phyloP scores from a whole-genome alignment of 1,284 basidiomycete genomes.

The Tylopilus microsporus region DNA sequence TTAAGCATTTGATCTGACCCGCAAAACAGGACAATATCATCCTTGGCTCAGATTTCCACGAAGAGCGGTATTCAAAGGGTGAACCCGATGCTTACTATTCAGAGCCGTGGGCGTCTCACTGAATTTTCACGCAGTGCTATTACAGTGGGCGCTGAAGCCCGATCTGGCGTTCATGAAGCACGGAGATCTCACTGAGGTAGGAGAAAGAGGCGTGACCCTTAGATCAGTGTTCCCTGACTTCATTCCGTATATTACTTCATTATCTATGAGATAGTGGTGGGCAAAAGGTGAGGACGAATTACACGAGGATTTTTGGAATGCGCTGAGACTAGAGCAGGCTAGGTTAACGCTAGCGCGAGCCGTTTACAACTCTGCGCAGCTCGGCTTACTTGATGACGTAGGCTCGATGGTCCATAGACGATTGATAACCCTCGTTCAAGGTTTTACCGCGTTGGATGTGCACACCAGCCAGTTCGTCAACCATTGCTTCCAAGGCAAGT shows the following conservation, averaged over 20 bases:
- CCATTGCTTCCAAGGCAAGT: conserved; percentile 47
- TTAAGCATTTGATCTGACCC: neutral
- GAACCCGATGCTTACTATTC: neutral
- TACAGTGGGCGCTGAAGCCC: conserved; percentile 51
- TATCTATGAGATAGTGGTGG: conserved; percentile 1
- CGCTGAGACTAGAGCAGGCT: conserved; percentile 21
- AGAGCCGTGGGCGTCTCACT: neutral
- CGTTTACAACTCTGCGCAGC: conserved; percentile 33
- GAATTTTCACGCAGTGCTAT: conserved; percentile 36
- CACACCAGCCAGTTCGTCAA: conserved; percentile 71
- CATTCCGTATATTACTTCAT: neutral
- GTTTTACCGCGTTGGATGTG: conserved; percentile 36
- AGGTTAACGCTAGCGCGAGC: conserved; percentile 41
- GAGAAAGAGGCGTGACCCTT: no score
- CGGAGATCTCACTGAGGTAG: no score
- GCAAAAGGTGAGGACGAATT: neutral
- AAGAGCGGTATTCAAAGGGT: conserved; percentile 10
- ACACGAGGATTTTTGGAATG: no score
- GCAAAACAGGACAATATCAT: conserved; percentile 9
- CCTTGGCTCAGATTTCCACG: conserved; percentile 5
- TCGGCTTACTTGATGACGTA: conserved; percentile 34
- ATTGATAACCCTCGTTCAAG: conserved; percentile 25
- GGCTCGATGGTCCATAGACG: neutral
- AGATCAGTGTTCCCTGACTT: conserved; percentile 4
- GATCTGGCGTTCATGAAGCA: no score